A percentile compares a stretch with the other conserved stretches of the same genome.
These are phyloP conservation scores for Patellifolia procumbens DNA, from an alignment of 179 eudicot genomes.

Conservation along the genomic window DNA sequence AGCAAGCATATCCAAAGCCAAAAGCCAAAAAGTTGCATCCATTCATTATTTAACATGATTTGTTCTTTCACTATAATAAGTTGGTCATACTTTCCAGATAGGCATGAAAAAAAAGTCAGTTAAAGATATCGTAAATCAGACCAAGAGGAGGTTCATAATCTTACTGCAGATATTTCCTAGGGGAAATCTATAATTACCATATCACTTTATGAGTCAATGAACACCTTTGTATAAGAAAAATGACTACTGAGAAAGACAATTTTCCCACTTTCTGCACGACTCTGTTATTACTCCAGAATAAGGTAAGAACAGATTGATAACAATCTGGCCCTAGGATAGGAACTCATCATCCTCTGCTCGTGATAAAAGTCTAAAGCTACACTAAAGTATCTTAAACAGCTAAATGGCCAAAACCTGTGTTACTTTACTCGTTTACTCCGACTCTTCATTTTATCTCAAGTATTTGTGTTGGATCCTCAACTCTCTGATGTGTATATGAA, in stretches of 20 bases:
- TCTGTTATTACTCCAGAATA: not conserved
- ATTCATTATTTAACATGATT: conserved; percentile 8
- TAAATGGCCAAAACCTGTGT: not conserved
- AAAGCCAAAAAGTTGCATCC: not conserved
- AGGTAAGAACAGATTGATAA: too few relatives aligned
- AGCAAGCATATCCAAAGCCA: conserved; percentile 16
- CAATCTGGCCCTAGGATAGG: not conserved
- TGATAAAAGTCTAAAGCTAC: not conserved
- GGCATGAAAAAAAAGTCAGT: conserved; percentile 1
- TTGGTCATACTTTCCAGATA: conserved; percentile 3
- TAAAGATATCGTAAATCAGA: conserved; percentile 6
- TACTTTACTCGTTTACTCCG: too few relatives aligned
- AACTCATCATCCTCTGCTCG: not conserved
- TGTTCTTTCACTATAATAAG: conserved; percentile 6
- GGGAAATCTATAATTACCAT: not conserved
- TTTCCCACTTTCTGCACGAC: not conserved
- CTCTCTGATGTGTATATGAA: too few relatives aligned
- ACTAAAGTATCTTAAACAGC: not conserved
- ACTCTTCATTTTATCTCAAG: too few relatives aligned
- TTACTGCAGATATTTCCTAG: not conserved
- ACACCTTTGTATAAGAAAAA: not conserved
- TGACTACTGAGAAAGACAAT: not conserved
- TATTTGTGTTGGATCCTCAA: too few relatives aligned
- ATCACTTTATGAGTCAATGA: not conserved
- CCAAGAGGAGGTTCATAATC: not conserved